Base-by-base conservation (phyloP, 768 basidiomycete genomes). In the Boletus subparvulus region DNA sequence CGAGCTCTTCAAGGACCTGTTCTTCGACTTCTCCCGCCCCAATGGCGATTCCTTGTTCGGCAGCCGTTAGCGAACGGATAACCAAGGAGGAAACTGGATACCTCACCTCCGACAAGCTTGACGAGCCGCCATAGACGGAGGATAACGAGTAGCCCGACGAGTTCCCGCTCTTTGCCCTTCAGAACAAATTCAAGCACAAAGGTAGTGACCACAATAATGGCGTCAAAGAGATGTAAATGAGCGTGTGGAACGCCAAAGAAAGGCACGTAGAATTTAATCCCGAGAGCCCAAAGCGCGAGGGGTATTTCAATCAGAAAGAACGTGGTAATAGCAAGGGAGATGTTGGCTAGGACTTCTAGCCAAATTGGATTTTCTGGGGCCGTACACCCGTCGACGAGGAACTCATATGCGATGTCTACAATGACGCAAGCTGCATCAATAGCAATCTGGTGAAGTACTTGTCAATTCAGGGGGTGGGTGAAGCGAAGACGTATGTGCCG, bases 261-360 rank as follows among this genome's bases (percentile, higher is more conserved):
- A 4, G 92, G 91, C 61, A 84, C 77, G 66, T 86, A 88, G 65
- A 76, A 86, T 35, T 70, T 64, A n/a, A 66, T 44, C 8, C 91
- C 90, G 32, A 89, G 78, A 0, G 86, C 81, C 82, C 83, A 90
- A 13, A 88, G 55, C 2, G 82, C 74, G 45, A 89, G 56, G 3
- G 90, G 87, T 50, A 93, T 88, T 83, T 93, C 92, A 58, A 85
- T 28, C 33, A 93, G 68, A 80, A 93, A 92, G 67, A 89, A 65
- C 6, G 81, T 79, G 54, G 86, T 90, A 49, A 93, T 92, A 44
- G 50, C 67, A 40, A 89, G 78, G 6, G 90, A 92, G 50, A 87
- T 70, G 52, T 80, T 75, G 8, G 85, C 72, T 35, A 90, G 73
- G 32, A 84, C 70, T 58, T 83, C 79, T 12, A 92, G 79, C 87